Conservation (phyloP, 345 rosid genomes). For the Eucalyptus coolabah region DNA sequence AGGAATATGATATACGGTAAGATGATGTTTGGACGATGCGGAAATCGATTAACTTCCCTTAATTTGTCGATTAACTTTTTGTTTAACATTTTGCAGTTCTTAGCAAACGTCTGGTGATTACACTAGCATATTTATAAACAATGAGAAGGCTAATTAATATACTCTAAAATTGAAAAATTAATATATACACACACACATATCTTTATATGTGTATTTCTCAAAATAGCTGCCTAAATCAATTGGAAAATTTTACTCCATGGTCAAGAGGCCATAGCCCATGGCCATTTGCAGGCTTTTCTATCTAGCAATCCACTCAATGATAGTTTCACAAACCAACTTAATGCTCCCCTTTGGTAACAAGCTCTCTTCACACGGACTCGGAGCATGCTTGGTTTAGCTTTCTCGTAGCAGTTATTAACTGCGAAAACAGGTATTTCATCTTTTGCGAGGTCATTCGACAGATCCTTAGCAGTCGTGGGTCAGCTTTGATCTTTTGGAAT, state of each 20-base stretch:
- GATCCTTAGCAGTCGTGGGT: not conserved
- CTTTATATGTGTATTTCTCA: not conserved
- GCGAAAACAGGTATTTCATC: not conserved
- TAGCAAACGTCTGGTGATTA: not conserved
- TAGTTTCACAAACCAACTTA: not conserved
- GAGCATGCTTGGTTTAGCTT: not conserved
- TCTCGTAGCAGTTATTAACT: not conserved
- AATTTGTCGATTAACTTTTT: not conserved
- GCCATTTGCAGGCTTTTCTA: not conserved
- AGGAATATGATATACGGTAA: not conserved
- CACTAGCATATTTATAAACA: not conserved
- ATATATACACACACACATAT: fast-evolving
- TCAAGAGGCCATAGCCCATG: not conserved
- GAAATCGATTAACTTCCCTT: not conserved
- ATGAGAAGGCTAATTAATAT: not conserved
- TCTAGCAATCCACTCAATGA: not conserved
- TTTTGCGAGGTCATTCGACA: not conserved
- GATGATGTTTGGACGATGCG: not conserved
- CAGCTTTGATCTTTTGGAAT: not conserved
- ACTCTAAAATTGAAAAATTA: not conserved
- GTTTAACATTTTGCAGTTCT: not conserved
- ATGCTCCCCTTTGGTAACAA: not conserved
- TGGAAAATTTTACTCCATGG: not conserved
- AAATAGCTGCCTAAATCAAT: not conserved
- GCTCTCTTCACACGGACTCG: not conserved